phyloP scores from a whole-genome alignment of 1,139 yeast species.

The Pichia sorboxylosa region DNA sequence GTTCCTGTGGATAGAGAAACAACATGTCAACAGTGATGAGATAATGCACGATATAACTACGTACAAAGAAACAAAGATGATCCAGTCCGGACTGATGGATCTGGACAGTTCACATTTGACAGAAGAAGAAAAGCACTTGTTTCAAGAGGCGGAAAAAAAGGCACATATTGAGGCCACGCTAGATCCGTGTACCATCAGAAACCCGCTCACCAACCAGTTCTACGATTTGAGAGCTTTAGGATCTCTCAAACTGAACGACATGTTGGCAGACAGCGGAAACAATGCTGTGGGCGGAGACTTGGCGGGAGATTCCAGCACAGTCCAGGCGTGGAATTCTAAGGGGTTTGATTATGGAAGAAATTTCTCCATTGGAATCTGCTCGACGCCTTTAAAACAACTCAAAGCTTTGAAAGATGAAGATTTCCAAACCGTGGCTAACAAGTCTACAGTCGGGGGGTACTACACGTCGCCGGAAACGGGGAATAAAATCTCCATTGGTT shows the following conservation, averaged over 20 bases:
- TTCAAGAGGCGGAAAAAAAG: background rate
- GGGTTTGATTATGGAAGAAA: slow-evolving; percentile 66
- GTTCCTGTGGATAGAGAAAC: too few relatives aligned
- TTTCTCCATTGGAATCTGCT: slow-evolving; percentile 72
- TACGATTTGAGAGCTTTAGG: slow-evolving; percentile 45
- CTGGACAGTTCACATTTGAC: background rate
- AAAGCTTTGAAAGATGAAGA: slow-evolving; percentile 23
- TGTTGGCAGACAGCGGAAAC: too few relatives aligned
- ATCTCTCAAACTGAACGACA: slow-evolving; percentile 31
- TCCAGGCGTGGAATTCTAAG: slow-evolving; percentile 51
- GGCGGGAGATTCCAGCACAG: slow-evolving; percentile 6
- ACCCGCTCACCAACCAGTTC: slow-evolving; percentile 42
- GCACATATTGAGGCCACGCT: slow-evolving; percentile 6
- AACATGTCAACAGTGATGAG: too few relatives aligned
- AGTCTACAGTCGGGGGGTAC: slow-evolving; percentile 52
- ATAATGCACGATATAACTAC: background rate
- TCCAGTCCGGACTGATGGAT: background rate
- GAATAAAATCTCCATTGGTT: slow-evolving; percentile 52
- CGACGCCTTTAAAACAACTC: slow-evolving; percentile 38
- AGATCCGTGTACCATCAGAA: slow-evolving; percentile 44
- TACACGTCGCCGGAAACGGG: slow-evolving; percentile 31
- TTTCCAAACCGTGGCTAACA: slow-evolving; percentile 33
- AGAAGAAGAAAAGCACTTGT: background rate
- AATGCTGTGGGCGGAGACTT: background rate
- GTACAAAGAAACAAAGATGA: background rate